These are phyloP conservation scores for Aureococcus anophagefferens DNA, from an alignment of 108 stramenopile species.

Conservation along the genomic window DNA sequence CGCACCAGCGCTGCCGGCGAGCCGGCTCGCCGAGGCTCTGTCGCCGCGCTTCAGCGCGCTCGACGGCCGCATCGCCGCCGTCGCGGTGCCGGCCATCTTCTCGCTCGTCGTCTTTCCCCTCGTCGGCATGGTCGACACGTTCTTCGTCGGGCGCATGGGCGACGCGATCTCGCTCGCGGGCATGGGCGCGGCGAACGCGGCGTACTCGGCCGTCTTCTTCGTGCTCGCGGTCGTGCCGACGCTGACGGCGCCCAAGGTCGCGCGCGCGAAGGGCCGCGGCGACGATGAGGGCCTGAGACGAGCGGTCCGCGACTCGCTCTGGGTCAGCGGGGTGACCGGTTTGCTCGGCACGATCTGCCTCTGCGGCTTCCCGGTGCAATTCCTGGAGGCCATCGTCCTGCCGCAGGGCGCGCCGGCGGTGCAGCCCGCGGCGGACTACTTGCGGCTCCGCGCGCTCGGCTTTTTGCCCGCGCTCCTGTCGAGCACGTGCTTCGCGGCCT, in stretches of 20 bases:
- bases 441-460: constrained; percentile 54
- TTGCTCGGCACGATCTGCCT: constrained; percentile 43
- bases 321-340: constrained; percentile 54
- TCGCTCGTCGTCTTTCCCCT: constrained; percentile 14
- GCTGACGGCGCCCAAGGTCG: constrained; percentile 66
- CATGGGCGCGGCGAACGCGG: constrained; percentile 69
- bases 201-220: constrained; percentile 62
- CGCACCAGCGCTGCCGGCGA: too few species aligned
- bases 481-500: constrained; percentile 63
- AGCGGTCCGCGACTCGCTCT: constrained; percentile 59
- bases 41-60: not conserved
- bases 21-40: too few species aligned
- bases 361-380: constrained; percentile 31
- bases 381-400: not conserved
- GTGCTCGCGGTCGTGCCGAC: constrained; percentile 61
- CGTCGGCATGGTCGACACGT: constrained; percentile 67
- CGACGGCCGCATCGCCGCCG: not conserved
- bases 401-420: constrained; percentile 10
- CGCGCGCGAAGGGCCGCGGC: constrained; percentile 44
- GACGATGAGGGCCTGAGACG: constrained; percentile 47
- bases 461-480: constrained; percentile 63
- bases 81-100: constrained; percentile 3
- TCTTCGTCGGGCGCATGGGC: constrained; percentile 64
- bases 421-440: constrained; percentile 59
- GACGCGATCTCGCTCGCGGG: constrained; percentile 60